Base-by-base conservation (phyloP, 805 yeast genomes). In the Wilhelminamyces savonicus region DNA sequence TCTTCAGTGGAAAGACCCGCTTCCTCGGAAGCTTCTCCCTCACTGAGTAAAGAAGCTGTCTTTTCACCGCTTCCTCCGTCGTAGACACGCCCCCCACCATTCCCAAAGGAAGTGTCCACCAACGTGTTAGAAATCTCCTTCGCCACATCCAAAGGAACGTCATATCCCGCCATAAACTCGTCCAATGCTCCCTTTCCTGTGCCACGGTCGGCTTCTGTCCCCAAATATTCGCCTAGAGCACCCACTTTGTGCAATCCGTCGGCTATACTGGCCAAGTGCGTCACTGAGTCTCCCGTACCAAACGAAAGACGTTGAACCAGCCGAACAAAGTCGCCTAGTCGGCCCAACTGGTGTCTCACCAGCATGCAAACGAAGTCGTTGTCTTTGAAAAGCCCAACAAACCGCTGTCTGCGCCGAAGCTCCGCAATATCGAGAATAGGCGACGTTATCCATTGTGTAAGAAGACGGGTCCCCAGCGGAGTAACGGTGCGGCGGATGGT, bases 381-480 rank as follows among this genome's bases (percentile, higher is more conserved):
- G 13, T 45, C 42, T 12, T 43, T 36, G 39, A 62, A 61, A 7
- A 60, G 31, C 9, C 39, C 29, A 3, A 65, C 71, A 33, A 54
- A 62, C 3, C 40, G 37, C 31, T 62, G 66, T 16, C 98, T 61
- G 13, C 50, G 44, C 12, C 51, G 52, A 10, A 92, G 75, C 37
- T 74, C 82, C 0, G 48, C 43, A 0, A 71, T 44, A 43, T 80
- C 71, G 7, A 81, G 67, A 0, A 84, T 69, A 0, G 98, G 98
- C 2, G 85, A 76, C 16, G 83, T 67, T 4, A 90, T 56, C 96
- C 97, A 86, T 30, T 78, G 77, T 6, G 79, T 71, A 9, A 92
- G 56, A n/a, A 82, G 47, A 24, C 97, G 61, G 0, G 94, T 62
- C 0, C 97, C 97, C 0, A 92, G 77, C 1, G 79, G 67, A 0